These are phyloP conservation scores for Fonsecaea pedrosoi DNA, from an alignment of 2,329 filamentous ascomycete genomes.

Conservation along the genomic window DNA sequence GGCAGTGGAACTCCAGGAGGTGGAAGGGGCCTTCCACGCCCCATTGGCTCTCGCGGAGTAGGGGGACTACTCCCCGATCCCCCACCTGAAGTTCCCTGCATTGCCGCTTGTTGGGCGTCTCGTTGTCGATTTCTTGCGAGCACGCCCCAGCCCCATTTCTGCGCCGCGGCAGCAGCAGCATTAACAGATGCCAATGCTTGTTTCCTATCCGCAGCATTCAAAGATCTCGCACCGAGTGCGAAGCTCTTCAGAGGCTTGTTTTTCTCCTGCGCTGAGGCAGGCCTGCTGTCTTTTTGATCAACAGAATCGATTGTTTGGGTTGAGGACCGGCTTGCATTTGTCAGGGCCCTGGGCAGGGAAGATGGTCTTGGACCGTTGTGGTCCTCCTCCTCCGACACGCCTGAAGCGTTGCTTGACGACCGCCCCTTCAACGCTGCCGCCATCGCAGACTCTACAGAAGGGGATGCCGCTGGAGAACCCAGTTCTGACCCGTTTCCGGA, in stretches of 20 bases:
- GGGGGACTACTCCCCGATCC: constrained; percentile 46
- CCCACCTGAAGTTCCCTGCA: constrained; percentile 46
- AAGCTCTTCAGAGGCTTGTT: constrained; percentile 26
- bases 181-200: constrained; percentile 53
- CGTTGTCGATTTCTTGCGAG: constrained; percentile 47
- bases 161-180: constrained; percentile 63
- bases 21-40: constrained; percentile 79
- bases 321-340: constrained; percentile 35
- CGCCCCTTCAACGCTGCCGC: constrained; percentile 47
- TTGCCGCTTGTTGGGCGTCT: constrained; percentile 46
- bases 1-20: constrained; percentile 82
- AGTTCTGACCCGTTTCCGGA: constrained; percentile 64
- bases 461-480: constrained; percentile 55
- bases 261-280: constrained; percentile 26
- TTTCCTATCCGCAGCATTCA: constrained; percentile 46
- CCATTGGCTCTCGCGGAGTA: constrained; percentile 73
- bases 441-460: constrained; percentile 48
- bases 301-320: constrained; percentile 36
- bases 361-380: constrained; percentile 38
- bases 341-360: constrained; percentile 39
- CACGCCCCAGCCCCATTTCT: constrained; percentile 65
- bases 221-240: constrained; percentile 36
- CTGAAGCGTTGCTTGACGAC: constrained; percentile 58
- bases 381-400: constrained; percentile 50
- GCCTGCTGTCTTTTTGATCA: constrained; percentile 22